Base-by-base conservation (phyloP, 768 basidiomycete species). In the Phylloporus sp. region DNA sequence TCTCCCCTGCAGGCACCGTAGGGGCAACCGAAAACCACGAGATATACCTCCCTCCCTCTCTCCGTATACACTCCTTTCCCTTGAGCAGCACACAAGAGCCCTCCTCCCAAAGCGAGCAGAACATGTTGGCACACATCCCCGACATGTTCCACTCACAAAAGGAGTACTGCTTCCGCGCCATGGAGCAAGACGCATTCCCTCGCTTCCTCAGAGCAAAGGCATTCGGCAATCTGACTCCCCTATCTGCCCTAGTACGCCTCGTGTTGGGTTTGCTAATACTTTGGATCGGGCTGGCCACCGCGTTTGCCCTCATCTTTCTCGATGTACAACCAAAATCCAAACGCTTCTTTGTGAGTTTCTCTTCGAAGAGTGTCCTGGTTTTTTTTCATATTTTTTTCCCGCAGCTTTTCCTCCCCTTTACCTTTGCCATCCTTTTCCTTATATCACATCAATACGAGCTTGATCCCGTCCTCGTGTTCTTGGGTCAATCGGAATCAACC, bases 61-160 rank as follows among this genome's bases (percentile, higher is more conserved):
- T 99, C 35, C 89, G 96, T 40, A 84, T 98, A 60, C 83, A 94
- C 66, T 76, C 79, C 21, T 98, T 99, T 74, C 92, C 93, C 3
- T 74, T 92, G 44, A 88, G 75, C 58, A 82, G 82, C 57, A 69
- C 76, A 2, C 78, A 82, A 34, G 83, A 91, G 46, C 90, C 90
- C 3, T 79, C 75, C 61, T 72, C 81, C 5, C 76, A 78, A 60
- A 63, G 61, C 49, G 91, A 93, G 67, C 66, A 82, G 33, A 79
- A 74, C 34, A 68, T 87, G 54, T 79, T 95, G 75, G 95, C 94
- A 0, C 84, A 91, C 53, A 79, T 91, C 38, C 96, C 96, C 13
- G 96, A 99, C 64, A 86, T 98, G 73, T 98, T 96, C 74, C 91
- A 98, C 63, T 73, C 84, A 0, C 95, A 98, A 72, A 97, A 98